A percentile compares a stretch with the other conserved stretches of the same genome.
phyloP scores from a whole-genome alignment of 805 yeast genomes.

The Zygotorulaspora chibaensis region DNA sequence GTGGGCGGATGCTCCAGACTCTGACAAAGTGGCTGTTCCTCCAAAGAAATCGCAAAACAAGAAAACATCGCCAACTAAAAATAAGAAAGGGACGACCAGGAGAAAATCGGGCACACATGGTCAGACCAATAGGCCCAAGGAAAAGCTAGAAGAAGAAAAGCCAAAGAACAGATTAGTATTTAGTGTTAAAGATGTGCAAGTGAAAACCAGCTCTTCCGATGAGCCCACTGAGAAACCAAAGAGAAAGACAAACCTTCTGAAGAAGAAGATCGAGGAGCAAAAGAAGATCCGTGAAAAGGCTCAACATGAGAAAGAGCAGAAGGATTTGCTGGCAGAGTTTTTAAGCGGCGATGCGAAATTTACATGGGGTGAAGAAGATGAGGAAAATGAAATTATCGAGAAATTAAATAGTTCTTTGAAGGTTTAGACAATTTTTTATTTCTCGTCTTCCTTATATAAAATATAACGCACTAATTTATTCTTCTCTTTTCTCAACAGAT shows the following conservation, averaged over 20 bases:
- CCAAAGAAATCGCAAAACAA: slow-evolving; percentile 4
- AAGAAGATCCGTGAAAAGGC: slow-evolving; percentile 20
- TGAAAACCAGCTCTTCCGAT: neutral
- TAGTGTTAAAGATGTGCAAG: slow-evolving; percentile 8
- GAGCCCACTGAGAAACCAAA: neutral
- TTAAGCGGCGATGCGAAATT: slow-evolving; percentile 25
- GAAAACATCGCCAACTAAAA: slow-evolving; percentile 1
- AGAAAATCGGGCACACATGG: slow-evolving; percentile 4
- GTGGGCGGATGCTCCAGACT: slow-evolving; percentile 28
- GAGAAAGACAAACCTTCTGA: slow-evolving; percentile 18
- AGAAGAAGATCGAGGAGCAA: slow-evolving; percentile 32
- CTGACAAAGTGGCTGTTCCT: slow-evolving; percentile 4
- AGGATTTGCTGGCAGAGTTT: slow-evolving; percentile 27
- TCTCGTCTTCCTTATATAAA: slow-evolving; percentile 22
- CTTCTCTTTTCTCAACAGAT: slow-evolving; percentile 26
- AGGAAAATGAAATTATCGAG: slow-evolving; percentile 25
- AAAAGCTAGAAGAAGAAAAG: neutral
- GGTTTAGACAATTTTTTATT: slow-evolving; percentile 5
- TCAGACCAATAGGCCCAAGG: neutral
- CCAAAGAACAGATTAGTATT: slow-evolving; percentile 8
- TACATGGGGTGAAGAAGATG: slow-evolving; percentile 33
- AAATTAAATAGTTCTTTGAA: slow-evolving; percentile 17
- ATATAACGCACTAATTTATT: slow-evolving; percentile 29
- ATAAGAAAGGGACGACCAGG: neutral
- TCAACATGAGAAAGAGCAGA: slow-evolving; percentile 28